Evolutionary conservation across 495 filamentous ascomycete species (phyloP).

Genomic region (Neurospora sp.): DNA sequence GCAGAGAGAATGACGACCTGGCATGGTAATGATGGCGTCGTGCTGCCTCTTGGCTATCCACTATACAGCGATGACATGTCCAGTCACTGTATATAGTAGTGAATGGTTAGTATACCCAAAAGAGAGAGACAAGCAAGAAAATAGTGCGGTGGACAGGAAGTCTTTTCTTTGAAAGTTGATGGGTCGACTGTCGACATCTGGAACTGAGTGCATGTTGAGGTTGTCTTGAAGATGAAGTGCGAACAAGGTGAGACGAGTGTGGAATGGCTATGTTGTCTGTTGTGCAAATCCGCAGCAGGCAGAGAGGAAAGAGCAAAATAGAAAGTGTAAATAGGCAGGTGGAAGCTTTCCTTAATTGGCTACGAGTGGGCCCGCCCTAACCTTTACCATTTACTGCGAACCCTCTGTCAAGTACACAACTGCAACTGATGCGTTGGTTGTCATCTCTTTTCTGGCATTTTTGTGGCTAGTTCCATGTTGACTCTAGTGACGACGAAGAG

Average conservation of each 20-base stretch:
- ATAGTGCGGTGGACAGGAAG: background rate
- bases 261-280: background rate
- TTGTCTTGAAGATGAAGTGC: background rate
- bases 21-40: slow-evolving; percentile 1
- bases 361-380: background rate
- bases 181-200: background rate
- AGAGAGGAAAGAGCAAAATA: background rate
- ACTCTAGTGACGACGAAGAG: background rate
- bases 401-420: background rate
- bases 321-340: background rate
- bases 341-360: background rate
- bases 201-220: background rate
- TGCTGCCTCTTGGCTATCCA: background rate
- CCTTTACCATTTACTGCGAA: background rate
- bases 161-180: background rate
- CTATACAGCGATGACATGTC: background rate
- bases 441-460: slow-evolving; percentile 7
- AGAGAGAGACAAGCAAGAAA: background rate
- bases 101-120: background rate
- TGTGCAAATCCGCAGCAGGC: background rate
- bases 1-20: background rate
- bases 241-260: background rate
- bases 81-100: background rate
- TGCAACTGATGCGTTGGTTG: slow-evolving; percentile 7
- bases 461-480: background rate